These are phyloP conservation scores for Ephemerocybe angulata DNA, from an alignment of 768 basidiomycete genomes.

Conservation along the genomic window DNA sequence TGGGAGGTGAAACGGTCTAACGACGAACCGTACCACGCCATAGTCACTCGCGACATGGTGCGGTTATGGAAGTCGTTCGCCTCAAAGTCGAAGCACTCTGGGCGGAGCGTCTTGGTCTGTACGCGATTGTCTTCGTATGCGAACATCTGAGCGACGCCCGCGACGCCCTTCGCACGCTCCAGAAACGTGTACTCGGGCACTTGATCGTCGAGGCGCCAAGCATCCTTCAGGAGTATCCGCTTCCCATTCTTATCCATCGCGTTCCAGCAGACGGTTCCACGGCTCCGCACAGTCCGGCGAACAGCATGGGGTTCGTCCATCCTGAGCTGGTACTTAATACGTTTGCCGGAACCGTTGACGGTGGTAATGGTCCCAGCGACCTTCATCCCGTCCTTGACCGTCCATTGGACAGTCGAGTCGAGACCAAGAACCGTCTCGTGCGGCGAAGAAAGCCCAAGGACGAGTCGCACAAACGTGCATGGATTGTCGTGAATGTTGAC, in stretches of 20 bases:
- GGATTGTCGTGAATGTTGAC: background rate
- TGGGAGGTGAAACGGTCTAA: background rate
- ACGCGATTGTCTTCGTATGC: background rate
- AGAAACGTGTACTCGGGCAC: background rate
- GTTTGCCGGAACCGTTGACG: background rate
- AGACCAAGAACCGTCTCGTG: background rate
- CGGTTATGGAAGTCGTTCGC: background rate
- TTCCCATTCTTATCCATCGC: background rate
- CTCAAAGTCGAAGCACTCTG: background rate
- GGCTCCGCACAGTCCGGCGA: background rate
- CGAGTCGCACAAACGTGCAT: background rate
- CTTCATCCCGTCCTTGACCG: background rate
- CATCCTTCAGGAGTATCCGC: background rate
- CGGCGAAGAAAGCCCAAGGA: background rate
- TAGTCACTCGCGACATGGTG: background rate
- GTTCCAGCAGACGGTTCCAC: background rate
- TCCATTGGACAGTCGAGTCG: background rate
- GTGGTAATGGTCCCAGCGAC: background rate
- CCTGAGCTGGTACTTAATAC: background rate
- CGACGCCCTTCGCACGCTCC: background rate
- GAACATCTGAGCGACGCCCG: background rate
- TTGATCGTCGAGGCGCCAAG: background rate
- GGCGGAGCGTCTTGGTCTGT: background rate
- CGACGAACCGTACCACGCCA: background rate
- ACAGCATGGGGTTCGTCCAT: background rate